Percentiles rank a stretch among this genome's conserved stretches.
These are phyloP conservation scores for Coelastrella sp. DNA, from an alignment of 139 green algal species.

Conservation along the genomic window DNA sequence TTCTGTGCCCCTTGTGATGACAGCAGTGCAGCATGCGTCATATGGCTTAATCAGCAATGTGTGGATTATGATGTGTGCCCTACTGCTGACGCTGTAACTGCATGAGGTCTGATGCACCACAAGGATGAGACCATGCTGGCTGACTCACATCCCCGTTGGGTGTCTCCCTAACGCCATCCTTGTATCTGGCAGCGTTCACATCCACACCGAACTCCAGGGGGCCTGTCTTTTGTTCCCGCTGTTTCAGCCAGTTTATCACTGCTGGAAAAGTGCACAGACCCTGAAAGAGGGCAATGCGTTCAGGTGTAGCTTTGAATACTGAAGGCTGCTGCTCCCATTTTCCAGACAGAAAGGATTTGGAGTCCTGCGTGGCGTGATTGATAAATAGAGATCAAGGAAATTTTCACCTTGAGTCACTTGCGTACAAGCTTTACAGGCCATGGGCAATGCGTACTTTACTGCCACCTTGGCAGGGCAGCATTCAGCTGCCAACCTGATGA, in stretches of 20 bases:
- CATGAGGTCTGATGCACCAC: no score
- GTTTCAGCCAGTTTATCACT: slow-evolving; percentile 4
- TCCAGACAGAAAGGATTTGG: slow-evolving; percentile 37
- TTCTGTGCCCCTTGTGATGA: no score
- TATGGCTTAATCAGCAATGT: no score
- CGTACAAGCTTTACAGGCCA: no score
- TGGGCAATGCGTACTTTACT: no score
- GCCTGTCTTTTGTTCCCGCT: slow-evolving; percentile 23
- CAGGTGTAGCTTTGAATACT: slow-evolving; percentile 52
- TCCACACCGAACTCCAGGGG: slow-evolving; percentile 70
- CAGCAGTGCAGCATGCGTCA: no score
- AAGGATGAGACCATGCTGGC: no score
- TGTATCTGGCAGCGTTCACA: slow-evolving; percentile 70
- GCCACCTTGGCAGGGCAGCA: no score
- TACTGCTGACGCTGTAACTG: no score
- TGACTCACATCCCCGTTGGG: slow-evolving; percentile 61
- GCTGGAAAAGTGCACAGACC: slow-evolving; percentile 10
- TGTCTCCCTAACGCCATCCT: slow-evolving; percentile 63
- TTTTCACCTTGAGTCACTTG: not conserved
- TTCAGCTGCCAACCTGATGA: no score
- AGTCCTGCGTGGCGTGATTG: not conserved
- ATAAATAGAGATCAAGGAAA: not conserved
- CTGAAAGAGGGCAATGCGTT: slow-evolving; percentile 41
- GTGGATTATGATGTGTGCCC: no score
- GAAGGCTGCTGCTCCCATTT: slow-evolving; percentile 58